Percentiles rank a stretch among this genome's conserved stretches.
phyloP scores from a whole-genome alignment of 1,284 basidiomycete genomes.

The Tausonia pullulans region DNA sequence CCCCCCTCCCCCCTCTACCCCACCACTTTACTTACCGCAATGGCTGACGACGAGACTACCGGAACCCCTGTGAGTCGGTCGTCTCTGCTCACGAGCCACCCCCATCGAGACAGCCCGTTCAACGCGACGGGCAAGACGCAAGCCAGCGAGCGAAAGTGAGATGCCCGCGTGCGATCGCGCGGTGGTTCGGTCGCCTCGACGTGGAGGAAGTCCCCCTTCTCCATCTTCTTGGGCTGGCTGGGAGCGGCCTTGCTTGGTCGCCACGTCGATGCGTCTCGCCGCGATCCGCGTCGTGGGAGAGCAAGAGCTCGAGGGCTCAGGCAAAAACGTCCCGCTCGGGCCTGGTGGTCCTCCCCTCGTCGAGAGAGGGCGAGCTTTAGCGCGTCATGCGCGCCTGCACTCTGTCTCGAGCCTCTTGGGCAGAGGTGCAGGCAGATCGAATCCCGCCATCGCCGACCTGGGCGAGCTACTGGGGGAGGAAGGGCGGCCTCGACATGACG shows the following conservation, averaged over 20 bases:
- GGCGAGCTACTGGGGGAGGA: neutral
- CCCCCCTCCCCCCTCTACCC: neutral
- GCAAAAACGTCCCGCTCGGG: too few species aligned
- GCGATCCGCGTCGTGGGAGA: too few species aligned
- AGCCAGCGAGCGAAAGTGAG: neutral
- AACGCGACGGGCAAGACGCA: neutral
- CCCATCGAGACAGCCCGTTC: neutral
- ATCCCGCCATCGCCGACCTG: neutral
- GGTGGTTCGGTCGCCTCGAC: neutral
- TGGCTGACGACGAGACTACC: conserved; percentile 2
- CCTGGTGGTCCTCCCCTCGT: too few species aligned
- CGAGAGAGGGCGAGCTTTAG: too few species aligned
- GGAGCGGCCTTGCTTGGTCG: neutral
- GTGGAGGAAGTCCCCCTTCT: neutral
- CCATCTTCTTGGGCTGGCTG: neutral
- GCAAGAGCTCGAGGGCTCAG: too few species aligned
- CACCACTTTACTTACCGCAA: neutral
- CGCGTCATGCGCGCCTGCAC: too few species aligned
- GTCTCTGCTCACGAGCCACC: neutral
- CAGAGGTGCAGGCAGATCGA: too few species aligned
- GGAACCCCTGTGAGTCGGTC: neutral
- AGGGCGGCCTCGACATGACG: neutral
- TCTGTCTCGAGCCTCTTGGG: too few species aligned
- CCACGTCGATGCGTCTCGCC: too few species aligned
- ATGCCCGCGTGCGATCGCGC: neutral